These are phyloP conservation scores for Dentiscutata heterogama DNA, from an alignment of 371 early-diverging fungal species.

Conservation along the genomic window DNA sequence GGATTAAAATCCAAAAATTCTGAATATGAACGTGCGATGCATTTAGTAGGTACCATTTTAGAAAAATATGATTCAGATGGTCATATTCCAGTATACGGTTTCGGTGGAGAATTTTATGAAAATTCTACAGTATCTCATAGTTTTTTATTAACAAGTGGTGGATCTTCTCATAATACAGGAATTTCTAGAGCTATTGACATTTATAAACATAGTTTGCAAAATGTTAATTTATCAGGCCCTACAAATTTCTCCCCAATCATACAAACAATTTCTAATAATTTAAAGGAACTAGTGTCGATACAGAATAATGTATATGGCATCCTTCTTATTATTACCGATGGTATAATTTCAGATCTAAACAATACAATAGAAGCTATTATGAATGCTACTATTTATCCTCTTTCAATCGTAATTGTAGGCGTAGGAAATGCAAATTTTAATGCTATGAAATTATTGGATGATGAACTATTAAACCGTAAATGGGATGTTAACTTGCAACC, in stretches of 20 bases:
- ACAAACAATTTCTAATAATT: constrained; percentile 53
- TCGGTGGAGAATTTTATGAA: constrained; percentile 62
- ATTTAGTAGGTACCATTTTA: constrained; percentile 58
- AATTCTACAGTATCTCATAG: too few species aligned
- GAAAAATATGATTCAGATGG: constrained; percentile 58
- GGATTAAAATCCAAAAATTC: constrained; percentile 59
- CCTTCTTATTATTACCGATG: constrained; percentile 56
- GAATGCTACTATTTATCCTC: constrained; percentile 57
- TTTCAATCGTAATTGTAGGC: constrained; percentile 71
- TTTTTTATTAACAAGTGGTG: not conserved
- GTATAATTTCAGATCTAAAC: constrained; percentile 54
- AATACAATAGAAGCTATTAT: constrained; percentile 60
- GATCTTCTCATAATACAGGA: constrained; percentile 59
- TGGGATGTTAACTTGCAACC: constrained; percentile 45
- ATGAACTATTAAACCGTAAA: not conserved
- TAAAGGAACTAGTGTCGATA: constrained; percentile 45
- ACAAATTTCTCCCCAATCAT: constrained; percentile 66
- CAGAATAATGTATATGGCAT: constrained; percentile 55
- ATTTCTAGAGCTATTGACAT: constrained; percentile 60
- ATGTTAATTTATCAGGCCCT: constrained; percentile 61
- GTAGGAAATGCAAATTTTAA: constrained; percentile 61
- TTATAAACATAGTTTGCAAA: constrained; percentile 52
- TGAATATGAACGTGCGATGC: constrained; percentile 56
- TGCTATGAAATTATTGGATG: constrained; percentile 46
- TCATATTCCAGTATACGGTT: constrained; percentile 60